A percentile compares a stretch with the other conserved stretches of the same genome.
phyloP scores from a whole-genome alignment of 805 yeast genomes.

The Nakazawaea molendinolei region DNA sequence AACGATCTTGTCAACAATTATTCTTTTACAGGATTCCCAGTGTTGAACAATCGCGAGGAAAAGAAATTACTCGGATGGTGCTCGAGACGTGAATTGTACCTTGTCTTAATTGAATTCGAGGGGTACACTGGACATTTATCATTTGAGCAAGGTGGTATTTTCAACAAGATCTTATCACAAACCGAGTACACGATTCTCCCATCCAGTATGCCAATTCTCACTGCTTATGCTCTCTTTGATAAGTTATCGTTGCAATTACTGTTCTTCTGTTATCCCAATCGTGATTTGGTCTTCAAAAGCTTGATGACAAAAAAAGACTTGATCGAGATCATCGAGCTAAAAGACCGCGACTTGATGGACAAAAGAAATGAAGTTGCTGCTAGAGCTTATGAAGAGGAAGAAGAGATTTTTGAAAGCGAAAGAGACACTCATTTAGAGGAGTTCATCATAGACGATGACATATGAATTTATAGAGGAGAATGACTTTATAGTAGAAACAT shows the following conservation, averaged over 20 bases:
- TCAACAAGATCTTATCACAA: slow-evolving; percentile 11
- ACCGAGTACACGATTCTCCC: slow-evolving; percentile 22
- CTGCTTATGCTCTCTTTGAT: slow-evolving; percentile 31
- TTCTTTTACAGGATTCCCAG: slow-evolving; percentile 36
- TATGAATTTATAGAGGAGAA: neutral
- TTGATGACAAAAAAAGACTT: slow-evolving; percentile 28
- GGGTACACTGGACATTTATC: slow-evolving; percentile 3
- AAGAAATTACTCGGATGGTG: slow-evolving; percentile 37
- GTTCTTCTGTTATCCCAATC: slow-evolving; percentile 23
- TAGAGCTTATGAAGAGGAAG: neutral
- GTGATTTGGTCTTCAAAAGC: slow-evolving; percentile 26
- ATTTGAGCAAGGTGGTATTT: slow-evolving; percentile 10
- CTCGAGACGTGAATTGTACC: slow-evolving; percentile 28
- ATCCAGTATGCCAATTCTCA: slow-evolving; percentile 24
- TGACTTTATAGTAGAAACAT: neutral
- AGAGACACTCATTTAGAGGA: neutral
- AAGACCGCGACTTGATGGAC: slow-evolving; percentile 2
- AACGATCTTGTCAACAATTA: slow-evolving; percentile 14
- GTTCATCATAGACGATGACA: slow-evolving; percentile 1
- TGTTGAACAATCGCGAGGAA: slow-evolving; percentile 27
- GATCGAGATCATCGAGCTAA: slow-evolving; percentile 14
- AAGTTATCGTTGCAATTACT: slow-evolving; percentile 27
- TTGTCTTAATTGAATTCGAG: slow-evolving; percentile 20
- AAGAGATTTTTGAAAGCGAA: neutral
- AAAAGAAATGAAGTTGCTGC: neutral